These are phyloP conservation scores for Beauveria sp. DNA, from an alignment of 2,329 filamentous ascomycete species.

Conservation along the genomic window DNA sequence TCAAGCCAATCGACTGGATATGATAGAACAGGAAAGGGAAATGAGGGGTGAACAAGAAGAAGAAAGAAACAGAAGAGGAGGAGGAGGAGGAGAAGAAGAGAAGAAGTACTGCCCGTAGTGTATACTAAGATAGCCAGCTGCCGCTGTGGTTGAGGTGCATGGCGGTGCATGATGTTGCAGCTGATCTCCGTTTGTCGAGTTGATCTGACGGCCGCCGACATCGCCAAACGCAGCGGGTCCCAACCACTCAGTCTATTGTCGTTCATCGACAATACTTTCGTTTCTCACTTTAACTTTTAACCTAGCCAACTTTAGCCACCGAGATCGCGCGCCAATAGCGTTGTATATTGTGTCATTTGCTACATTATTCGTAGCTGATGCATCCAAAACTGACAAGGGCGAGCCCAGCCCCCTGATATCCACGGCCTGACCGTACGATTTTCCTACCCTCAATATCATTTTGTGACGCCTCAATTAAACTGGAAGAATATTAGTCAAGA, in stretches of 20 bases:
- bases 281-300: neutral
- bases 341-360: conserved; percentile 5
- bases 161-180: neutral
- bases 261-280: neutral
- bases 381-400: conserved; percentile 1
- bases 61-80: neutral
- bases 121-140: neutral
- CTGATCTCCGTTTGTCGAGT: conserved; percentile 1
- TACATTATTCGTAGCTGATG: conserved; percentile 5
- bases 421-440: neutral
- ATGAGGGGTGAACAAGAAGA: neutral
- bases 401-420: neutral
- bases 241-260: neutral
- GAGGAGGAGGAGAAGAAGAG: too few species aligned
- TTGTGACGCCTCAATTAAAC: conserved; percentile 7
- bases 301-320: neutral
- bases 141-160: neutral
- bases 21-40: neutral
- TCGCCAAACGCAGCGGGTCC: conserved; percentile 2
- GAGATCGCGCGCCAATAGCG: neutral
- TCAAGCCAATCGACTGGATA: neutral
- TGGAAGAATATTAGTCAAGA: neutral
- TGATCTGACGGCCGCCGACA: conserved; percentile 1
- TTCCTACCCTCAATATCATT: conserved; percentile 1
- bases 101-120: too few species aligned